phyloP scores from a whole-genome alignment of 2,329 filamentous ascomycete genomes.

The Ascochyta pisi region DNA sequence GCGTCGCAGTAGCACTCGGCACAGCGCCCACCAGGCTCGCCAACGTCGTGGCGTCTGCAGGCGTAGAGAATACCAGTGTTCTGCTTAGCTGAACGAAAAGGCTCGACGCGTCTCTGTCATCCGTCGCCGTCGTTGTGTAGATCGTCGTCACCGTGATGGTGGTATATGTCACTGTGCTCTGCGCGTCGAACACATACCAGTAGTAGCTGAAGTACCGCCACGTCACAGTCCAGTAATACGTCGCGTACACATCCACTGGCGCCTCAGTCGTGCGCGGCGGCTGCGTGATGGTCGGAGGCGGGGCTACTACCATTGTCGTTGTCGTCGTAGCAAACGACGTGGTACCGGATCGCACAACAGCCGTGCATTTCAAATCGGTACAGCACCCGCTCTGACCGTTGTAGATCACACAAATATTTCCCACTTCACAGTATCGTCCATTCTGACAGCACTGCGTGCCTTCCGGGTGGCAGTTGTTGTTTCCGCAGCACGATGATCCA shows the following conservation, averaged over 20 bases:
- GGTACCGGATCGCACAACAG: constrained; percentile 20
- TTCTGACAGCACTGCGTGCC: constrained; percentile 20
- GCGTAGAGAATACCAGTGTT: constrained; percentile 19
- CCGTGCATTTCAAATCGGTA: constrained; percentile 26
- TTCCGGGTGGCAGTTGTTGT: constrained; percentile 19
- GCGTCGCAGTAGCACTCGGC: constrained; percentile 5
- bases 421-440: constrained; percentile 23
- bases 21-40: constrained; percentile 6
- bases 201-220: constrained; percentile 28
- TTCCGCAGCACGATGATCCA: constrained; percentile 19
- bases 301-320: neutral
- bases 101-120: constrained; percentile 13
- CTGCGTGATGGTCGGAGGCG: constrained; percentile 13
- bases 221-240: constrained; percentile 27
- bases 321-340: constrained; percentile 16
- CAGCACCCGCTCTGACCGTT: constrained; percentile 23
- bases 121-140: constrained; percentile 25
- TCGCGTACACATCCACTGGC: constrained; percentile 11
- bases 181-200: constrained; percentile 18
- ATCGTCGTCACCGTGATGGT: constrained; percentile 22
- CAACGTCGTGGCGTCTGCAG: constrained; percentile 17
- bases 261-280: constrained; percentile 12
- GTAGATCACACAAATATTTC: constrained; percentile 23
- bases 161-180: constrained; percentile 23
- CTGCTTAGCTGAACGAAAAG: constrained; percentile 19